Evolutionary conservation across 805 yeast genomes (phyloP).

Genomic region (Kregervanrija fluxuum): DNA sequence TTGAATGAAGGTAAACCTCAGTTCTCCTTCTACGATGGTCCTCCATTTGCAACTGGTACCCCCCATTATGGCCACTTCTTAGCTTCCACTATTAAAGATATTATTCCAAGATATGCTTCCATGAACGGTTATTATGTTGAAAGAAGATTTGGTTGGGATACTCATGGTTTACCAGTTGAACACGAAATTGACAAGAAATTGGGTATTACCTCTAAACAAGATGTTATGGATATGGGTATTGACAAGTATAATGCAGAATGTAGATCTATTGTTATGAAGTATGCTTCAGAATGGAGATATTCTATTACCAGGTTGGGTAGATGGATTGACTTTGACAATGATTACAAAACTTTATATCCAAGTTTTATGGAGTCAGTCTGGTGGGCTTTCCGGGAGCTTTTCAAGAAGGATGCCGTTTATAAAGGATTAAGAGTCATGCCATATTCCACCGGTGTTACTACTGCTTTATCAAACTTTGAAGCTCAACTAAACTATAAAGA

Average conservation of each 20-base stretch:
- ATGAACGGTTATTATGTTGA: constrained; percentile 96
- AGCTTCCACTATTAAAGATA: constrained; percentile 95
- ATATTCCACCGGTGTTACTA: constrained; percentile 93
- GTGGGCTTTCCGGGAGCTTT: constrained; percentile 96
- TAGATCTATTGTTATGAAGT: constrained; percentile 94
- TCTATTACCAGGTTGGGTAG: constrained; percentile 94
- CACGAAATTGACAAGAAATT: constrained; percentile 97
- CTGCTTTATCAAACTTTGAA: constrained; percentile 95
- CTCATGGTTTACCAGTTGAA: constrained; percentile 98
- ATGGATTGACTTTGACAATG: constrained; percentile 99
- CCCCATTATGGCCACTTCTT: constrained; percentile 98
- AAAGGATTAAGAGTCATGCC: constrained; percentile 98
- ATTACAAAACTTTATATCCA: constrained; percentile 94
- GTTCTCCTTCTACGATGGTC: constrained; percentile 95
- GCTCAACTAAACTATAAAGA: constrained; percentile 98
- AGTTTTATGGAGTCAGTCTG: constrained; percentile 96
- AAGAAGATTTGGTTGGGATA: constrained; percentile 99
- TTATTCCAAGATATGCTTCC: constrained; percentile 94
- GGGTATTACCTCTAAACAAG: constrained; percentile 88
- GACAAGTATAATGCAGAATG: constrained; percentile 93
- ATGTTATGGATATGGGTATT: constrained; percentile 90
- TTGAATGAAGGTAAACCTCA: constrained; percentile 79
- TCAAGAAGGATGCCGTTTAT: constrained; percentile 80
- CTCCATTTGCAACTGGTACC: constrained; percentile 99
- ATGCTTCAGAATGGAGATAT: constrained; percentile 89